Base-by-base conservation (phyloP, 2,329 filamentous ascomycete species). In the Neofusicoccum kwambonambiense region DNA sequence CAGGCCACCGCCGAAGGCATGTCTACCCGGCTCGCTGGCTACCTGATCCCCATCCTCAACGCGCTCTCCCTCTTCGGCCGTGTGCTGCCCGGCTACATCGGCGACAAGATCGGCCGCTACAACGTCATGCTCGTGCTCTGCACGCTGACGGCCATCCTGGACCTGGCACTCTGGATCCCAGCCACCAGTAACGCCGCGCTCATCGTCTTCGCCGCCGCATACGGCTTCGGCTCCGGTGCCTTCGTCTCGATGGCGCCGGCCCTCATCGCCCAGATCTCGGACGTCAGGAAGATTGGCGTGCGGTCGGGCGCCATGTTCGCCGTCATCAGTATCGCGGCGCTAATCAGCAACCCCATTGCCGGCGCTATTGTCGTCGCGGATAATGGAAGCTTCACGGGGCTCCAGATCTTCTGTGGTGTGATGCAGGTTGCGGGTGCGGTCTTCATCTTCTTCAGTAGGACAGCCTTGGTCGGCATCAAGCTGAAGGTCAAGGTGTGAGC, bases 221-320 rank as follows among this genome's bases (percentile, higher is more conserved):
- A 90, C 69, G 90, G 89, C 17, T 90, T 92, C 73, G 83, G 83
- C 13, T 88, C 86, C 0, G 90, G 90, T 12, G 85, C 86, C 2
- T 90, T 88, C 69, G 84, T 90, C 41, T 85, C 85, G 0, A 78
- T 92, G 17, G 80, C 81, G 0, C 87, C 90, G 0, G 83, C 88
- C 0, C 78, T 90, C 13, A 80, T 93, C 22, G 89, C 88, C 1
- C 89, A 92, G 70, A 89, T 92, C 67, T 88, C 86, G 1, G 88
- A 90, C 51, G 84, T 91, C 42, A 81, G 85, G 19, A 83, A 91
- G 73, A 88, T 93, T 39, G 91, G 90, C 13, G 84, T 88, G 1
- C 82, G 90, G 5, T 87, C 84, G 2, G 91, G 91, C 0, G 83
- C 84, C 0, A 81, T 86, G 31, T 90, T 90, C 72, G 83, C 86